phyloP scores from a whole-genome alignment of 495 filamentous ascomycete genomes.

The Annulohypoxylon maeteangense region DNA sequence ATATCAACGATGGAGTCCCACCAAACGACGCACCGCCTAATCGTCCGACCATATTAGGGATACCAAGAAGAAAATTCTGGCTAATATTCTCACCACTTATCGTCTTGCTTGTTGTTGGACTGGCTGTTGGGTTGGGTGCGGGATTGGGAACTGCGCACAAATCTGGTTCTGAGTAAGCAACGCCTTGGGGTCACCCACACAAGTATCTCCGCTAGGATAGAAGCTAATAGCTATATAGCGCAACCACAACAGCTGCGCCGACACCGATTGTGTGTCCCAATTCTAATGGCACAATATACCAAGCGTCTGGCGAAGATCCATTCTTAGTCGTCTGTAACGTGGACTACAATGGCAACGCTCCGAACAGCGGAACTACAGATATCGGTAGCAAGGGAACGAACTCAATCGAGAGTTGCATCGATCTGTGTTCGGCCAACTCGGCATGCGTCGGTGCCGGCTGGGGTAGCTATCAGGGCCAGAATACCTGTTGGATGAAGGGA shows the following conservation, averaged over 20 bases:
- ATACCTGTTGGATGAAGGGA: constrained; percentile 64
- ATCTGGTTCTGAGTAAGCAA: constrained; percentile 22
- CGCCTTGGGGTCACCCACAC: background rate
- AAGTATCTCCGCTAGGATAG: background rate
- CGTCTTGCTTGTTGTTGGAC: constrained; percentile 41
- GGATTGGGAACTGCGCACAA: constrained; percentile 22
- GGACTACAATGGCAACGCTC: constrained; percentile 46
- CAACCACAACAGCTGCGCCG: constrained; percentile 10
- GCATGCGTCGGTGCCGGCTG: constrained; percentile 51
- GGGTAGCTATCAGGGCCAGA: constrained; percentile 43
- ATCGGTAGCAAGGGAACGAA: constrained; percentile 38
- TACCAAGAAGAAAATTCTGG: constrained; percentile 41
- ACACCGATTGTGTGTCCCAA: constrained; percentile 43
- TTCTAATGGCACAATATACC: constrained; percentile 49
- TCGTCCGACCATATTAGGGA: constrained; percentile 19
- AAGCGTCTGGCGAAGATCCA: constrained; percentile 11
- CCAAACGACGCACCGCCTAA: constrained; percentile 13
- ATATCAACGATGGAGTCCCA: background rate
- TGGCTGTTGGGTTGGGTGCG: constrained; percentile 48
- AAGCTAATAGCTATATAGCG: background rate
- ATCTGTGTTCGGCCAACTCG: constrained; percentile 40
- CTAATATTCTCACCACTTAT: constrained; percentile 40
- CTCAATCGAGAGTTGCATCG: constrained; percentile 47
- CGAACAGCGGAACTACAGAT: constrained; percentile 40
- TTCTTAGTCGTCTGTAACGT: constrained; percentile 50